Conservation (phyloP, 345 rosid species). For the Fremontodendron californicum region DNA sequence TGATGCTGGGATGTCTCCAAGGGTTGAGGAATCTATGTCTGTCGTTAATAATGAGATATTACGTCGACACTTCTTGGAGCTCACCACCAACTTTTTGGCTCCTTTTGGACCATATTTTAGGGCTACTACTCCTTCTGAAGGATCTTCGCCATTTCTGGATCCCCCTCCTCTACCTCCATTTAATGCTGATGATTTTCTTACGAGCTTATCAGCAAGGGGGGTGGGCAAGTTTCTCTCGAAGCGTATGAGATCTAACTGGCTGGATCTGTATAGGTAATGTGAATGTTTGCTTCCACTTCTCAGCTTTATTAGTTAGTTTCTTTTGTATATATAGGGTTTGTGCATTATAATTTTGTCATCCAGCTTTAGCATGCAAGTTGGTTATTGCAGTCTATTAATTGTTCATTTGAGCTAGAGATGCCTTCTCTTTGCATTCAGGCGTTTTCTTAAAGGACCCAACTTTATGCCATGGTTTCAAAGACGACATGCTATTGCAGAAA, state of each 20-base stretch:
- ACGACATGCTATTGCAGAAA: slow-evolving; percentile 70
- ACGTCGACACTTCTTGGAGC: slow-evolving; percentile 95
- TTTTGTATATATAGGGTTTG: background rate
- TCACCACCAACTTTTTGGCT: slow-evolving; percentile 90
- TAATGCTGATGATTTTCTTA: slow-evolving; percentile 63
- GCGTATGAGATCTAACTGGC: slow-evolving; percentile 96
- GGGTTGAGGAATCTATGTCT: slow-evolving; percentile 98
- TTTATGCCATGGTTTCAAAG: slow-evolving; percentile 94
- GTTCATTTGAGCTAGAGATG: slow-evolving; percentile 15
- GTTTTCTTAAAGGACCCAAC: slow-evolving; percentile 85
- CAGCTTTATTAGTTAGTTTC: slow-evolving; percentile 8
- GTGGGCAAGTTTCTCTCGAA: slow-evolving; percentile 87
- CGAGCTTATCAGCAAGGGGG: slow-evolving; percentile 78
- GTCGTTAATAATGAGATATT: slow-evolving; percentile 94
- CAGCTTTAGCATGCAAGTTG: background rate
- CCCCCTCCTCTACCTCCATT: slow-evolving; percentile 84
- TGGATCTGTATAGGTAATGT: slow-evolving; percentile 80
- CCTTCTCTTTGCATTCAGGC: slow-evolving; percentile 46
- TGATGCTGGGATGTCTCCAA: slow-evolving; percentile 92
- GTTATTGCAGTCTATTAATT: slow-evolving; percentile 13
- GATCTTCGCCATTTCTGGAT: slow-evolving; percentile 76
- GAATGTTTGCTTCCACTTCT: slow-evolving; percentile 5
- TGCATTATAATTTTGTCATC: background rate
- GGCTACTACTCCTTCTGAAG: slow-evolving; percentile 77
- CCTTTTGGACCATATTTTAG: slow-evolving; percentile 94